A percentile compares a stretch with the other conserved stretches of the same genome.
Evolutionary conservation across 805 yeast species (phyloP).

Genomic region (Saccharomycopsis fermentans): DNA sequence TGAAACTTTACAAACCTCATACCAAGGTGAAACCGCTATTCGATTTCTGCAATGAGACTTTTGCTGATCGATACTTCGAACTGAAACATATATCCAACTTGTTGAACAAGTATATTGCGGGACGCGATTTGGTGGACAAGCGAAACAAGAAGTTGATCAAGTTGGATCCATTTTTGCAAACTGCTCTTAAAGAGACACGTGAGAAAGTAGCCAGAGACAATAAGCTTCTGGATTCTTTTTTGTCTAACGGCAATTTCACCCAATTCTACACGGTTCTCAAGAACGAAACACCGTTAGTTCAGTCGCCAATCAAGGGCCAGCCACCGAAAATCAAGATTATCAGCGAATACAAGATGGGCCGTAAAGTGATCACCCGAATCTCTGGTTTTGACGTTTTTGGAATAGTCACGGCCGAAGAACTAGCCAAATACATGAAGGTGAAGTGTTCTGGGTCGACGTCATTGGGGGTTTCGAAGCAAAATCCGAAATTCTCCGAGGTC

Average conservation of each 20-base stretch:
- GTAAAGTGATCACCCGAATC: conserved; percentile 69
- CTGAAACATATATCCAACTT: conserved; percentile 43
- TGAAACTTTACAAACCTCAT: conserved; percentile 49
- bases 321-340: conserved; percentile 57
- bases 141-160: conserved; percentile 44
- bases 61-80: conserved; percentile 34
- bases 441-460: conserved; percentile 88
- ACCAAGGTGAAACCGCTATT: conserved; percentile 38
- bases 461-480: conserved; percentile 46
- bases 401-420: conserved; percentile 44
- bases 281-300: conserved; percentile 30
- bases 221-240: conserved; percentile 33
- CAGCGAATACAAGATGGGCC: conserved; percentile 70
- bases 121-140: conserved; percentile 39
- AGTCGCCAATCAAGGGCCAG: conserved; percentile 45
- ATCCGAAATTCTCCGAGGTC: conserved; percentile 53
- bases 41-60: conserved; percentile 31
- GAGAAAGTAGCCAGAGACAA: conserved; percentile 22
- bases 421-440: conserved; percentile 61
- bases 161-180: conserved; percentile 35
- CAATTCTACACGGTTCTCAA: conserved; percentile 40
- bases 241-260: conserved; percentile 33
- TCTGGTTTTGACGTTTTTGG: conserved; percentile 58
- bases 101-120: conserved; percentile 46
- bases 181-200: not conserved